Conservation (phyloP, 2,329 filamentous ascomycete species). For the Coniochaeta hoffmannii region DNA sequence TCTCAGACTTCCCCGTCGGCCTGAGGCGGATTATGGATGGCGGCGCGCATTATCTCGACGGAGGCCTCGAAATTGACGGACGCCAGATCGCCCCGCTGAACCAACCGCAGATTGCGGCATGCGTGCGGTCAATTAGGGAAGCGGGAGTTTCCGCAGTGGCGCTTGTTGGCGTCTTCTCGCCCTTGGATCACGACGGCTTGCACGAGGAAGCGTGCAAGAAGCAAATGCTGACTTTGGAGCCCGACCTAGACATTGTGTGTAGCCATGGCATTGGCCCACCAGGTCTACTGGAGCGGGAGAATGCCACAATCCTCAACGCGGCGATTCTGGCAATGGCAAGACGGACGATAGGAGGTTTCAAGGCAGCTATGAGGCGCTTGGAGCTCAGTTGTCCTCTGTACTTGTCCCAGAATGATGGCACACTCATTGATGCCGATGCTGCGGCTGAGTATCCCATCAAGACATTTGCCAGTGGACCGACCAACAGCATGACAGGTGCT, state of each 20-base stretch:
- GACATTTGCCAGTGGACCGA: conserved; percentile 46
- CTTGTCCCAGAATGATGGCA: conserved; percentile 47
- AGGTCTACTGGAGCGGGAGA: conserved; percentile 39
- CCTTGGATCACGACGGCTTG: conserved; percentile 30
- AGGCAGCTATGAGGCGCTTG: conserved; percentile 35
- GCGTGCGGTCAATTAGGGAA: conserved; percentile 23
- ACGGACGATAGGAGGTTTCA: conserved; percentile 38
- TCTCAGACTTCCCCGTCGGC: conserved; percentile 35
- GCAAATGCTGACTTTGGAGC: conserved; percentile 12
- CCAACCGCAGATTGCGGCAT: conserved; percentile 26
- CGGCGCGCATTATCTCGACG: conserved; percentile 32
- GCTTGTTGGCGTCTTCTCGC: conserved; percentile 37
- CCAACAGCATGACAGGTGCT: conserved; percentile 45
- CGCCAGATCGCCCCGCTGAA: conserved; percentile 32
- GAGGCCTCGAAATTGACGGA: conserved; percentile 41
- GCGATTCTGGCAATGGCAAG: conserved; percentile 39
- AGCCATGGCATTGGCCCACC: conserved; percentile 35
- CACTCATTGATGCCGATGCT: conserved; percentile 36
- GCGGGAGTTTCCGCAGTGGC: conserved; percentile 30
- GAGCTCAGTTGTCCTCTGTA: conserved; percentile 34
- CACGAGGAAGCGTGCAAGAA: conserved; percentile 31
- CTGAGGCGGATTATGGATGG: conserved; percentile 33
- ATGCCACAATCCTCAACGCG: conserved; percentile 48
- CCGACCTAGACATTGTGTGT: conserved; percentile 30
- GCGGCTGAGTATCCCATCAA: conserved; percentile 42